Conservation (phyloP, 768 basidiomycete species). For the Xanthoconium stramineum region DNA sequence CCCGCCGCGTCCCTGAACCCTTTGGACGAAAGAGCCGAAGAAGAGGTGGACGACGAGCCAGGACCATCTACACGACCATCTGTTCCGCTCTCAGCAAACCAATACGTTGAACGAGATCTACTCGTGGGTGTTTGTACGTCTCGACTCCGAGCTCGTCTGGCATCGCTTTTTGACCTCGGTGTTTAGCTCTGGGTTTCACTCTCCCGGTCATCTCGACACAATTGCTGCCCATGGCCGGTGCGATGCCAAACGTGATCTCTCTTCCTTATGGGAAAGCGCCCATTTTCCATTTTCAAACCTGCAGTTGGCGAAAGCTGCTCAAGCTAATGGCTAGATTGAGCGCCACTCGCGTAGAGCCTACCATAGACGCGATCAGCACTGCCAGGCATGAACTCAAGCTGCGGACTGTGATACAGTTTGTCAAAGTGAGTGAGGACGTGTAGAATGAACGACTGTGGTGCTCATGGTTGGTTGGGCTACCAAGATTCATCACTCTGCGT, state of each 20-base stretch:
- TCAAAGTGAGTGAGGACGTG: conserved; percentile 50
- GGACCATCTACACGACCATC: conserved; percentile 15
- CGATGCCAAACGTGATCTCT: conserved; percentile 71
- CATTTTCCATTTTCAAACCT: conserved; percentile 69
- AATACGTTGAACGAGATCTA: conserved; percentile 57
- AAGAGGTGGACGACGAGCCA: conserved; percentile 8
- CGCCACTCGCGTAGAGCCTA: conserved; percentile 66
- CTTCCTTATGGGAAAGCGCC: conserved; percentile 67
- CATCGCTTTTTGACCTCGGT: conserved; percentile 8
- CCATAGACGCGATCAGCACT: conserved; percentile 60
- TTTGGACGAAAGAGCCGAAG: conserved; percentile 21
- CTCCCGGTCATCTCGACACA: conserved; percentile 51
- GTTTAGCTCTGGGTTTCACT: conserved; percentile 64
- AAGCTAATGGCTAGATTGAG: conserved; percentile 74
- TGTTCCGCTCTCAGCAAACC: conserved; percentile 27
- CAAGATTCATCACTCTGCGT: conserved; percentile 56
- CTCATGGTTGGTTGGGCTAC: conserved; percentile 1
- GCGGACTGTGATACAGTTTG: conserved; percentile 75
- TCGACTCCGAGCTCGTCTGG: not conserved
- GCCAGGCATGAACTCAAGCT: conserved; percentile 56
- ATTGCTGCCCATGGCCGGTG: conserved; percentile 44
- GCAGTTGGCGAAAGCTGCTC: conserved; percentile 70
- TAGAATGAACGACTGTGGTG: not conserved
- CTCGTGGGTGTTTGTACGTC: conserved; percentile 63
- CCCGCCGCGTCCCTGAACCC: conserved; percentile 17